A percentile compares a stretch with the other conserved stretches of the same genome.
Evolutionary conservation across 208 protist genomes (phyloP).

Genomic region (Crithidia mellificae): DNA sequence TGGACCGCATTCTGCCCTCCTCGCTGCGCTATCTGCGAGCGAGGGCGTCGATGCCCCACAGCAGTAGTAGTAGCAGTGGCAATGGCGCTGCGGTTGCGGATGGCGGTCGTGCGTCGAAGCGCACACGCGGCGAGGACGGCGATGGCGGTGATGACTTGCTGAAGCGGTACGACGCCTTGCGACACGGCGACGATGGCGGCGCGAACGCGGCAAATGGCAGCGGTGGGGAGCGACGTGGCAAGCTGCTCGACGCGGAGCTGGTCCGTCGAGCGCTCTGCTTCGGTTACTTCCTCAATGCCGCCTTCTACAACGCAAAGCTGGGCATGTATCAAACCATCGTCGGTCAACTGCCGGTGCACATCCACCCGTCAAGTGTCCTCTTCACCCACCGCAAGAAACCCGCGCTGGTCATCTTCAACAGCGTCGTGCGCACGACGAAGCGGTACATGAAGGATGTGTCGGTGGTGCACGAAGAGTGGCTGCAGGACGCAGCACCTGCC

Average conservation of each 20-base stretch:
- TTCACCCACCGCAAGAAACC: conserved; percentile 84
- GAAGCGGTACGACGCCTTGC: conserved; percentile 27
- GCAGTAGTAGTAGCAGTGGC: no score
- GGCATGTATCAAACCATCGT: conserved; percentile 84
- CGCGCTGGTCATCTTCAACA: conserved; percentile 86
- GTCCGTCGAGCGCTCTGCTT: conserved; percentile 83
- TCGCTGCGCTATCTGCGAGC: conserved; percentile 25
- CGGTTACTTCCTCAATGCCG: conserved; percentile 86
- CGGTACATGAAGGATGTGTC: conserved; percentile 92
- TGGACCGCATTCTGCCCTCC: conserved; percentile 44
- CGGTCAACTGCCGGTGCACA: conserved; percentile 76
- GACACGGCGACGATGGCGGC: conserved; percentile 21
- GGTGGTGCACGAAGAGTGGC: conserved; percentile 88
- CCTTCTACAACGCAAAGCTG: conserved; percentile 88
- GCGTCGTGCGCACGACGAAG: conserved; percentile 87
- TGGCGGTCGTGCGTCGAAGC: conserved; percentile 18
- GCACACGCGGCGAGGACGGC: conserved; percentile 2
- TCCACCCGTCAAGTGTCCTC: conserved; percentile 89
- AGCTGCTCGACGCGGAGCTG: conserved; percentile 69
- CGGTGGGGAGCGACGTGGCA: conserved; percentile 2
- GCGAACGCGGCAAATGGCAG: background rate
- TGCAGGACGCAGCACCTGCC: conserved; percentile 71
- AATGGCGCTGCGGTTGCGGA: background rate
- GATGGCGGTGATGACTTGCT: conserved; percentile 33
- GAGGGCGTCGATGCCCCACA: no score